phyloP scores from a whole-genome alignment of 495 filamentous ascomycete species.

The Copromyces sp. region DNA sequence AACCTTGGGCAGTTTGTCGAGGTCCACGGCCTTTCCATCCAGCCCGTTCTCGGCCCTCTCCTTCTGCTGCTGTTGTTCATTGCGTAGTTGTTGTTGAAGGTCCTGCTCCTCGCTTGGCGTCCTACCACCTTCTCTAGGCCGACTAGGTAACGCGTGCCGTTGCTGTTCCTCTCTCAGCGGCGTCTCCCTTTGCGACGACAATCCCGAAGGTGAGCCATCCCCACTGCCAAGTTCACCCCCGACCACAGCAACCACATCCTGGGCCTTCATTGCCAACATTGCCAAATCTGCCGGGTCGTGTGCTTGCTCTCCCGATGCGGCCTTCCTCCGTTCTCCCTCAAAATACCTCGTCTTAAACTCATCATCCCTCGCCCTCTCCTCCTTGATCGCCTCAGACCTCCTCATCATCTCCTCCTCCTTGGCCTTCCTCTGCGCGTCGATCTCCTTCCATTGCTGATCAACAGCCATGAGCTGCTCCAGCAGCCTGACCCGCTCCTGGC shows the following conservation, averaged over 20 bases:
- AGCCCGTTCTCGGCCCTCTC: background rate
- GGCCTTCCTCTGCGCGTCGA: background rate
- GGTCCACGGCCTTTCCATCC: background rate
- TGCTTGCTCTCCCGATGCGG: background rate
- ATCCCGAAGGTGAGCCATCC: background rate
- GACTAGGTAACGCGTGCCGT: background rate
- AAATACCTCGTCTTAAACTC: constrained; percentile 7
- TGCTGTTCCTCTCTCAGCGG: background rate
- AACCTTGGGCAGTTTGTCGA: background rate
- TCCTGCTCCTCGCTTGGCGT: background rate
- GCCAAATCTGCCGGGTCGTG: background rate
- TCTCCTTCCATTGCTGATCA: background rate
- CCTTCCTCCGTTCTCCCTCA: background rate
- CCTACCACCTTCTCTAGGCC: background rate
- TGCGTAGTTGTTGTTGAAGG: background rate
- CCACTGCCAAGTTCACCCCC: background rate
- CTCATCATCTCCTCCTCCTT: background rate
- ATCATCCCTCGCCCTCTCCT: constrained; percentile 6
- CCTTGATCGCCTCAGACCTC: background rate
- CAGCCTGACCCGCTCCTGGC: constrained; percentile 2
- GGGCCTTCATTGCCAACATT: background rate
- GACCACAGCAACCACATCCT: background rate
- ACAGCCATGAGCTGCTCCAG: constrained; percentile 3
- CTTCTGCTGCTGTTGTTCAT: background rate
- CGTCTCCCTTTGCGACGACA: background rate